Evolutionary conservation across 345 rosid genomes (phyloP), one percentile per base, ranked within the genome.

Genomic region (Gossypium rotundifolium): DNA sequence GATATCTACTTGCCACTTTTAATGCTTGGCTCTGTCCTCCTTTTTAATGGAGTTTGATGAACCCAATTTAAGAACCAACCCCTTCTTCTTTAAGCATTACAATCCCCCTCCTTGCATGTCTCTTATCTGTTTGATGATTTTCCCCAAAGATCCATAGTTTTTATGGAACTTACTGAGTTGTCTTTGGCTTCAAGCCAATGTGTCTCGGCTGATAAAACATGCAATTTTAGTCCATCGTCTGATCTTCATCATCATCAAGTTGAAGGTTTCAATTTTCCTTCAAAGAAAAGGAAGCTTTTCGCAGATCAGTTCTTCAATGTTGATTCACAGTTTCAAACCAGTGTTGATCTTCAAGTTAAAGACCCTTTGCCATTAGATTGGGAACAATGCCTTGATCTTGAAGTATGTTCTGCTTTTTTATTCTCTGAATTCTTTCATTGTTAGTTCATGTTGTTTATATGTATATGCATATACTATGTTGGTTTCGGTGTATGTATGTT

Each of bases 371-470:
- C 88, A 11, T 44, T 73, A n/a, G 87, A 81, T 33, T 86, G 88
- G 87, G 88, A 86, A 75, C 88, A 82, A 73, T 86, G 86, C 78
- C 87, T 86, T 60, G 85, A 86, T 75, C 87, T 83, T 75, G 69
- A 83, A 71, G 88, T 85, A 40, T 63, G 61, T 20, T 57, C 64
- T 23, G 40, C 7, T 33, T 33, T 33, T 67, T 52, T 73, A 45
- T 78, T 46, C 23, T 18, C 27, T 55, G 25, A 55, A n/a, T n/a
- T 59, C 51, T 73, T 66, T 59, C 18, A 22, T 23, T 58, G 2
- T 40, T 64, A 2, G 11, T 22, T 60, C 25, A 20, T 48, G 27
- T 65, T 48, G 0, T 9, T 48, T 14, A 8, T 11, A 23, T 4
- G 16, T 22, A 8, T 23, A 2, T 46, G 6, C 23, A 22, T 58